These are phyloP conservation scores for Dactylellina parvicollis DNA, from an alignment of 2,329 filamentous ascomycete species.

Conservation along the genomic window DNA sequence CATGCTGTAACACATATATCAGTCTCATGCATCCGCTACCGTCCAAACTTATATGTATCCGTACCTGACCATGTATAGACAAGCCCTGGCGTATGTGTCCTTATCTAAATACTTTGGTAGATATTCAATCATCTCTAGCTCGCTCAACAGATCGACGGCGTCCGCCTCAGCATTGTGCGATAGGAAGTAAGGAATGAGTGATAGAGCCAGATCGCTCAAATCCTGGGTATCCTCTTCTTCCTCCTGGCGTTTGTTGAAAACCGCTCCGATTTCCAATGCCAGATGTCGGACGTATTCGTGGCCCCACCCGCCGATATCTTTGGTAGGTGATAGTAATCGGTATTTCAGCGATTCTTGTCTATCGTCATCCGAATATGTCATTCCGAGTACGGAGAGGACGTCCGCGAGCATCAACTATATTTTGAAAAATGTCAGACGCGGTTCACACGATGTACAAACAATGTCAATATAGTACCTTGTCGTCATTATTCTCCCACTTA, in stretches of 20 bases:
- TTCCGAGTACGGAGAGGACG: slow-evolving; percentile 94
- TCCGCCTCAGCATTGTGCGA: slow-evolving; percentile 98
- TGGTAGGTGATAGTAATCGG: slow-evolving; percentile 84
- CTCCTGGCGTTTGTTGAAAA: slow-evolving; percentile 86
- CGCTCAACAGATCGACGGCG: slow-evolving; percentile 94
- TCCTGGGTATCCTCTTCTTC: slow-evolving; percentile 86
- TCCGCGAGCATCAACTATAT: slow-evolving; percentile 80
- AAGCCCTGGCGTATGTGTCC: slow-evolving; percentile 91
- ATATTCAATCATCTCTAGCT: slow-evolving; percentile 95
- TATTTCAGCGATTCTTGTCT: slow-evolving; percentile 96
- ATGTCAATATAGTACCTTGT: slow-evolving; percentile 72
- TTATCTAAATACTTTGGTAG: slow-evolving; percentile 90
- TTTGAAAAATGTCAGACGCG: slow-evolving; percentile 18
- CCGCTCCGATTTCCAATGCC: slow-evolving; percentile 92
- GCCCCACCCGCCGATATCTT: slow-evolving; percentile 96
- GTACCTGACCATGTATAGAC: slow-evolving; percentile 87
- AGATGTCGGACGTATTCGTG: slow-evolving; percentile 98
- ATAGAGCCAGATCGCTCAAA: slow-evolving; percentile 81
- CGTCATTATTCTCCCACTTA: slow-evolving; percentile 81
- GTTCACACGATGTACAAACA: neutral
- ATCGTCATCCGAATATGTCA: slow-evolving; percentile 98
- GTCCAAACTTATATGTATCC: neutral
- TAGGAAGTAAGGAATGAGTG: slow-evolving; percentile 91
- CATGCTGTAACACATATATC: slow-evolving; percentile 69
- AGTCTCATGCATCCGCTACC: neutral